A percentile compares a stretch with the other conserved stretches of the same genome.
These are phyloP conservation scores for Daldinia loculata DNA, from an alignment of 495 filamentous ascomycete genomes.

Conservation along the genomic window DNA sequence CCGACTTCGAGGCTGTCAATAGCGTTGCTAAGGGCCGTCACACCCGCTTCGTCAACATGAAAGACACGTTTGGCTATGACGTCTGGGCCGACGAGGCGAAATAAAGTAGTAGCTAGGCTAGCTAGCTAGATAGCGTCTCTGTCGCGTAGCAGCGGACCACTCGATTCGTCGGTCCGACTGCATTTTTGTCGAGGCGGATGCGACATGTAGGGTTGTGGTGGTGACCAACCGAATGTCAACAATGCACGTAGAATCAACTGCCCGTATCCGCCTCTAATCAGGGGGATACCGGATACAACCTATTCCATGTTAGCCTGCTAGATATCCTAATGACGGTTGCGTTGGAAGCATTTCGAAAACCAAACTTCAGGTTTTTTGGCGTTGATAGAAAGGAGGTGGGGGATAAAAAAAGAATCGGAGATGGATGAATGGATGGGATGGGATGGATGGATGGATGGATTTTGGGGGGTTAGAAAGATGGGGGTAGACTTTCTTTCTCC, in stretches of 20 bases:
- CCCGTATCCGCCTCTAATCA: background rate
- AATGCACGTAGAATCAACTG: background rate
- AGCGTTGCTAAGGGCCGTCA: constrained; percentile 59
- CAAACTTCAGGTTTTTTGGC: background rate
- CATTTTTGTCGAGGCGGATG: background rate
- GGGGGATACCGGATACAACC: background rate
- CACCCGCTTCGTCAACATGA: constrained; percentile 82
- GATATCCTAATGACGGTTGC: background rate
- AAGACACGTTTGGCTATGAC: constrained; percentile 67
- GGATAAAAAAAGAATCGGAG: background rate
- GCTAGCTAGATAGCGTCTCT: background rate
- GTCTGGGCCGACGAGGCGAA: constrained; percentile 58
- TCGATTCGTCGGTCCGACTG: constrained; percentile 1
- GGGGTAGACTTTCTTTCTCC: background rate
- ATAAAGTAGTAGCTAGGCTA: background rate
- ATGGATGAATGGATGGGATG: background rate
- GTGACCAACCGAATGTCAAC: background rate
- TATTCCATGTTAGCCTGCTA: background rate
- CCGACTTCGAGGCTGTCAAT: constrained; percentile 54
- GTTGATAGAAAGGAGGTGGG: constrained; percentile 2
- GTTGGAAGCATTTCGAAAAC: background rate
- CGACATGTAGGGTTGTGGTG: background rate
- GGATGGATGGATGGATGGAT: background rate
- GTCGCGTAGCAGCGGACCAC: background rate
- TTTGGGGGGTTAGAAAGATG: background rate